Percentiles rank a stretch among this genome's conserved stretches.
phyloP scores from a whole-genome alignment of 2,329 filamentous ascomycete genomes.

The Alternaria arbusti region DNA sequence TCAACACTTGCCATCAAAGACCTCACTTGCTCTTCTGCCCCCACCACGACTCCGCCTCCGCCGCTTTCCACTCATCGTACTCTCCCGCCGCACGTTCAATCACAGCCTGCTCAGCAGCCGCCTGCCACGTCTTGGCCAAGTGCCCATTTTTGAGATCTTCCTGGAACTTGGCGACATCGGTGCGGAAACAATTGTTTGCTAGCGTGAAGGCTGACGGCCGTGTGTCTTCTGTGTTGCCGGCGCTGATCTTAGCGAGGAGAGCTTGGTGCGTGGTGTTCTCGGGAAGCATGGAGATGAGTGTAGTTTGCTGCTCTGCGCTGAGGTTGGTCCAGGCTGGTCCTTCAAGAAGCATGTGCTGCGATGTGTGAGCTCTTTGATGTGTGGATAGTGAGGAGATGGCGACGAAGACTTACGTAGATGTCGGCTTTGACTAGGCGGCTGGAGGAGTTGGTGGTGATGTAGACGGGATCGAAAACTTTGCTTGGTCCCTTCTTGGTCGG shows the following conservation, averaged over 20 bases:
- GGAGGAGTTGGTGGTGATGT: conserved; percentile 40
- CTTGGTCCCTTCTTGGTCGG: conserved; percentile 14
- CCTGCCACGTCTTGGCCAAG: conserved; percentile 64
- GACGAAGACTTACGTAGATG: conserved; percentile 28
- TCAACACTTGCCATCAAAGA: neutral
- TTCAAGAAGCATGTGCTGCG: conserved; percentile 41
- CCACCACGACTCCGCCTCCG: conserved; percentile 64
- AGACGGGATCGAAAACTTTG: conserved; percentile 39
- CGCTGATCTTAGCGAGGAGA: conserved; percentile 18
- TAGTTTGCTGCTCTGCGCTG: conserved; percentile 23
- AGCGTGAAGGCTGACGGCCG: conserved; percentile 33
- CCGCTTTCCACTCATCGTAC: conserved; percentile 64
- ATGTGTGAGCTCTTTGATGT: neutral
- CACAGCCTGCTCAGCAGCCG: conserved; percentile 61
- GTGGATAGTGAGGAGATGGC: neutral
- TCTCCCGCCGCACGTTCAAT: conserved; percentile 59
- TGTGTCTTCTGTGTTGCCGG: conserved; percentile 19
- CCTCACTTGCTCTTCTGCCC: conserved; percentile 58
- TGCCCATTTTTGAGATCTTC: conserved; percentile 62
- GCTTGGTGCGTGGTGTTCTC: conserved; percentile 18
- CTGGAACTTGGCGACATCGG: conserved; percentile 62
- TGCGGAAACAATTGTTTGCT: conserved; percentile 56
- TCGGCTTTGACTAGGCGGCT: conserved; percentile 41
- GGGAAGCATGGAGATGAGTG: conserved; percentile 34
- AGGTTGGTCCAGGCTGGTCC: conserved; percentile 40